Percentiles rank a stretch among this genome's conserved stretches.
These are phyloP conservation scores for Meredithiella fracta DNA, from an alignment of 2,329 filamentous ascomycete genomes.

Conservation along the genomic window DNA sequence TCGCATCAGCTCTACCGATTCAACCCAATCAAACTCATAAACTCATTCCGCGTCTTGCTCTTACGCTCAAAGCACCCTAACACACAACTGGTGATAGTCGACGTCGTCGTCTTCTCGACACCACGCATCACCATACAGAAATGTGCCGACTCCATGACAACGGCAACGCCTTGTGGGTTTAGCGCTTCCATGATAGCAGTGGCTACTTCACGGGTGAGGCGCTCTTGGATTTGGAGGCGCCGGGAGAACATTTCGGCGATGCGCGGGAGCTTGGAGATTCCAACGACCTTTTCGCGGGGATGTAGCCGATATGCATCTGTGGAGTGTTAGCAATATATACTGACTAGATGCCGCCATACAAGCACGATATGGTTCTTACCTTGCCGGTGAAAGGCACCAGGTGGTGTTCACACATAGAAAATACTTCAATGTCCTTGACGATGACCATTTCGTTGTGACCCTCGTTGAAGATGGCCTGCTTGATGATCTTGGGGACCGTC, in stretches of 20 bases:
- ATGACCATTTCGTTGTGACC: constrained; percentile 96
- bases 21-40: constrained; percentile 61
- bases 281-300: constrained; percentile 84
- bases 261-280: constrained; percentile 85
- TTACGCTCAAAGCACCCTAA: constrained; percentile 88
- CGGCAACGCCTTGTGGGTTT: constrained; percentile 83
- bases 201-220: constrained; percentile 89
- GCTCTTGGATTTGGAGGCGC: constrained; percentile 86
- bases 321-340: background rate
- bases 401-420: constrained; percentile 91
- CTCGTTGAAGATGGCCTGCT: constrained; percentile 87
- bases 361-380: constrained; percentile 30
- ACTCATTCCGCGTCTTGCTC: constrained; percentile 90
- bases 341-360: background rate
- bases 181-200: constrained; percentile 85
- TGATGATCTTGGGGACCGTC: constrained; percentile 81
- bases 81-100: constrained; percentile 91
- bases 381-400: constrained; percentile 93
- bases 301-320: constrained; percentile 98
- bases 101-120: constrained; percentile 78
- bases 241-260: constrained; percentile 96
- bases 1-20: constrained; percentile 28
- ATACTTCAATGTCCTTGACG: constrained; percentile 93
- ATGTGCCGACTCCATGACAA: constrained; percentile 94
- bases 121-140: constrained; percentile 98